phyloP scores from a whole-genome alignment of 192 early-diverging fungal species.

The Obelidium mucronatum region DNA sequence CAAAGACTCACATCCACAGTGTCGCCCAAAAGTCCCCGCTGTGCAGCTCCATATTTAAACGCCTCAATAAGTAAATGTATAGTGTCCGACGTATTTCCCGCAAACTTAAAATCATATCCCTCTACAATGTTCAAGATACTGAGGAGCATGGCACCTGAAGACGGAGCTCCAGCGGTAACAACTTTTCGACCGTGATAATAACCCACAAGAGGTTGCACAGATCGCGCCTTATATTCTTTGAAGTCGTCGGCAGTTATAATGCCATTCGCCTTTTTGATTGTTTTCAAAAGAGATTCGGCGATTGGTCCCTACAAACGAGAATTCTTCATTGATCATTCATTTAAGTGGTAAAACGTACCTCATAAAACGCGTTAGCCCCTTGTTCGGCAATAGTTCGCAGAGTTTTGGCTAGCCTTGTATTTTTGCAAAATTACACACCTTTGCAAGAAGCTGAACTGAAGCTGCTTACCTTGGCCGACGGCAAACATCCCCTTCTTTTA shows the following conservation, averaged over 20 bases:
- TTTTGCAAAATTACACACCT: neutral
- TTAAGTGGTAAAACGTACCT: constrained; percentile 39
- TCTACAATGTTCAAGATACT: constrained; percentile 89
- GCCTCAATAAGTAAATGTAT: constrained; percentile 87
- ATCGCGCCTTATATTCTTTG: constrained; percentile 57
- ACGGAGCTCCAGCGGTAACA: constrained; percentile 75
- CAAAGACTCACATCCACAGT: constrained; percentile 54
- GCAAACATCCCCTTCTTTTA: constrained; percentile 70
- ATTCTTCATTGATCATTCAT: neutral
- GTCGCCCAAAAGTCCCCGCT: constrained; percentile 83
- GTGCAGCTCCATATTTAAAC: constrained; percentile 86
- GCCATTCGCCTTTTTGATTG: constrained; percentile 71
- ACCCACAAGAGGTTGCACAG: constrained; percentile 52
- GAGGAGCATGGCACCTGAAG: constrained; percentile 83
- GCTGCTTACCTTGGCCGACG: constrained; percentile 26
- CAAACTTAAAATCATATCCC: constrained; percentile 70
- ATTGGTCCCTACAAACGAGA: too few relatives aligned
- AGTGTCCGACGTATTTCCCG: constrained; percentile 68
- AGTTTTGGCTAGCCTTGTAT: constrained; percentile 34
- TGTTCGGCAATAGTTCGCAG: constrained; percentile 49
- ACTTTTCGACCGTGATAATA: constrained; percentile 84
- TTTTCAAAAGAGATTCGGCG: constrained; percentile 73
- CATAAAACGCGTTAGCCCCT: constrained; percentile 53
- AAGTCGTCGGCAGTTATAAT: constrained; percentile 82
- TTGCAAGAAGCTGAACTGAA: too few relatives aligned